Evolutionary conservation across 2,329 filamentous ascomycete genomes (phyloP).

Genomic region (Neopestalotiopsis clavispora): DNA sequence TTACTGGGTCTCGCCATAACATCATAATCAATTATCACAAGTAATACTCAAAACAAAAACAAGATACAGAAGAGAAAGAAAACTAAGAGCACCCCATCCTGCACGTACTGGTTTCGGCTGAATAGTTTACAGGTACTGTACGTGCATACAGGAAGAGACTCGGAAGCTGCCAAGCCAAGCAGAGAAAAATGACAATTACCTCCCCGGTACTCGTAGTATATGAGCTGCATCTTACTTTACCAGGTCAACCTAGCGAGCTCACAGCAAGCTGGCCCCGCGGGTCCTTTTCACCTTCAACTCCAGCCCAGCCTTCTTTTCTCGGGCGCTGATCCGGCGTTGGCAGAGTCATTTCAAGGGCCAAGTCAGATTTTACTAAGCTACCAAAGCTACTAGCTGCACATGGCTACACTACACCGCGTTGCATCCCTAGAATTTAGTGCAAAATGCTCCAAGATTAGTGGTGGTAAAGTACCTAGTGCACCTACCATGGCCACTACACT

Average conservation of each 20-base stretch:
- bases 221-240: neutral
- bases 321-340: conserved; percentile 4
- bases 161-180: too few species aligned
- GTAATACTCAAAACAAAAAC: neutral
- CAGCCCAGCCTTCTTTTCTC: neutral
- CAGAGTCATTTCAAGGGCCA: conserved; percentile 3
- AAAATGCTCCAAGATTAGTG: neutral
- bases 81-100: neutral
- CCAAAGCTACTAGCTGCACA: neutral
- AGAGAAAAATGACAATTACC: too few species aligned
- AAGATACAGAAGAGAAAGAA: neutral
- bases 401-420: too few species aligned
- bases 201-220: too few species aligned
- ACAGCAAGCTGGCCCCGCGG: neutral
- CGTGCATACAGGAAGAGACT: neutral
- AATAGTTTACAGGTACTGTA: neutral
- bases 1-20: neutral
- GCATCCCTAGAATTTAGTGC: too few species aligned
- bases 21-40: neutral
- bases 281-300: neutral
- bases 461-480: neutral
- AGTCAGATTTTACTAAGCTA: neutral
- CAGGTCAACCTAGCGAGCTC: neutral
- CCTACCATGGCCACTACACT: neutral
- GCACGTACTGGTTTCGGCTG: neutral